Conservation (phyloP, 257 asterid genomes). For the Scutellaria galericulata region DNA sequence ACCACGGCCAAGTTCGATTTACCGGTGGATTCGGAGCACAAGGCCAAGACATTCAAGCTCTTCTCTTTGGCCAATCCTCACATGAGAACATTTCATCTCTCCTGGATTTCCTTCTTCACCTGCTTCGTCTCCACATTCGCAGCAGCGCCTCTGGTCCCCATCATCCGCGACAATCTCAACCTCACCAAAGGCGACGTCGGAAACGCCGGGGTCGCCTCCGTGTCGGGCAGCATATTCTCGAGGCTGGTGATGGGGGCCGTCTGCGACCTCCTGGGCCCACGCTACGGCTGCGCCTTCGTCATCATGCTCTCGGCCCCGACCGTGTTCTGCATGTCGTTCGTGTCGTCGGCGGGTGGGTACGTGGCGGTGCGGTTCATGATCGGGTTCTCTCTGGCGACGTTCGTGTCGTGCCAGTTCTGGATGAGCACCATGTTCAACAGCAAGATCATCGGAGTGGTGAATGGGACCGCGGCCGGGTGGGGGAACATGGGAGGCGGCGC, state of each 20-base stretch:
- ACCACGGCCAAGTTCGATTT: conserved; percentile 53
- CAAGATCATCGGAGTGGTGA: conserved; percentile 57
- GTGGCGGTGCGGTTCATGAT: conserved; percentile 66
- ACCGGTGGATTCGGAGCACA: conserved; percentile 73
- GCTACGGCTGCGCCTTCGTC: conserved; percentile 65
- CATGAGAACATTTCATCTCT: conserved; percentile 64
- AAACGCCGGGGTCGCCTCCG: conserved; percentile 69
- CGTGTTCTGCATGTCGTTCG: conserved; percentile 60
- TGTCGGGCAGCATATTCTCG: conserved; percentile 66
- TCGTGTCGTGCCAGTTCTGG: conserved; percentile 74
- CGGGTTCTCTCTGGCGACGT: conserved; percentile 65
- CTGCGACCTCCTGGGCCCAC: conserved; percentile 59
- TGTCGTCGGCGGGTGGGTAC: conserved; percentile 48
- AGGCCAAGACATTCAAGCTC: conserved; percentile 53
- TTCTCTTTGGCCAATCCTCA: conserved; percentile 64
- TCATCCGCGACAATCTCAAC: conserved; percentile 61
- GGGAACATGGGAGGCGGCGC: conserved; percentile 83
- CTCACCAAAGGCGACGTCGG: conserved; percentile 56
- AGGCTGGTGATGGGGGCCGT: conserved; percentile 71
- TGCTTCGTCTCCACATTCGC: conserved; percentile 66
- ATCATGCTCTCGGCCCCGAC: conserved; percentile 61
- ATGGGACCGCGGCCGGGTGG: conserved; percentile 75
- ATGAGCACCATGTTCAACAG: conserved; percentile 65
- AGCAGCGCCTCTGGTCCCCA: conserved; percentile 70
- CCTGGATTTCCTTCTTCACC: conserved; percentile 70